Conservation (phyloP, 2,329 filamentous ascomycete species). For the Colletotrichum brevisporum region DNA sequence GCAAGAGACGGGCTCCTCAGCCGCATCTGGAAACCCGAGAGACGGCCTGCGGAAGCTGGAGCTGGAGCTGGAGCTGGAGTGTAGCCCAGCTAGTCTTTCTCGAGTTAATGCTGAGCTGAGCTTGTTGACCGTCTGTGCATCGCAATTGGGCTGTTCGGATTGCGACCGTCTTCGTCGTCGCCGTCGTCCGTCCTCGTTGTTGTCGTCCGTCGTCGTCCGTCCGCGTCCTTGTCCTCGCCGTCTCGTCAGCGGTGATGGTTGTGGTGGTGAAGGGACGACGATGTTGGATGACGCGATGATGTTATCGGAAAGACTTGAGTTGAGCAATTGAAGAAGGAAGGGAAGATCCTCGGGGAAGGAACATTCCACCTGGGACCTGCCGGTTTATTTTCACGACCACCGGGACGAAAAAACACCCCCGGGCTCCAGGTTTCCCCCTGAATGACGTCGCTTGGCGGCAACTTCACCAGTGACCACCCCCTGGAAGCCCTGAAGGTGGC, state of each 20-base stretch:
- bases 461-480: too few species aligned
- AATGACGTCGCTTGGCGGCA: conserved; percentile 27
- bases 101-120: background rate
- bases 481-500: background rate
- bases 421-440: conserved; percentile 2
- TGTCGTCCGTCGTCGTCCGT: background rate
- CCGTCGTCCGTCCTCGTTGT: background rate
- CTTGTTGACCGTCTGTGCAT: conserved; percentile 5
- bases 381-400: background rate
- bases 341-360: conserved; percentile 20
- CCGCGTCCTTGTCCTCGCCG: too few species aligned
- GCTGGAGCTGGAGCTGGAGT: too few species aligned
- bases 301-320: background rate
- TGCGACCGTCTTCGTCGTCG: background rate
- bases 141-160: background rate
- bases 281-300: background rate
- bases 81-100: background rate
- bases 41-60: background rate
- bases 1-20: conserved; percentile 14
- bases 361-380: background rate
- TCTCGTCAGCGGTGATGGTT: background rate
- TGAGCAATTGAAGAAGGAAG: background rate
- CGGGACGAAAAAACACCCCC: too few species aligned
- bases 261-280: background rate
- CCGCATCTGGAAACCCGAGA: conserved; percentile 21